Conservation (phyloP, 352 stramenopile genomes). For the Hyphochytrium catenoides region DNA sequence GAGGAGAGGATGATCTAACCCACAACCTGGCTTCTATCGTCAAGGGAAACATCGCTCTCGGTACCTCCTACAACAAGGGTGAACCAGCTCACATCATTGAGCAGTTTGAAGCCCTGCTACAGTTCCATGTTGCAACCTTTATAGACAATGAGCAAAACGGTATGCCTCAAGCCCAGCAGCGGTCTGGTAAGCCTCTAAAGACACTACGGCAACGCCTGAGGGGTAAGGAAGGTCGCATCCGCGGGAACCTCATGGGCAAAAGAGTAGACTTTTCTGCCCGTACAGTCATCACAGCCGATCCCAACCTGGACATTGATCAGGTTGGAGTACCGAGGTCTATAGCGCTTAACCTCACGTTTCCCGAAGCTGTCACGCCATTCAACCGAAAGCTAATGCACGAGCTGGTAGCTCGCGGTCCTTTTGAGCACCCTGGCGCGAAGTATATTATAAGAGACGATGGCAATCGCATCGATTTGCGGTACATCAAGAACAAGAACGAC, state of each 20-base stretch:
- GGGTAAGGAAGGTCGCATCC: conserved; percentile 93
- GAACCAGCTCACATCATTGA: conserved; percentile 87
- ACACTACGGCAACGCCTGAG: conserved; percentile 85
- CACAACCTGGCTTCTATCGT: conserved; percentile 94
- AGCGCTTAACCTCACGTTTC: conserved; percentile 95
- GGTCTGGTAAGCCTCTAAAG: conserved; percentile 90
- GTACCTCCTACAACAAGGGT: conserved; percentile 82
- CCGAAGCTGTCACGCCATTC: conserved; percentile 94
- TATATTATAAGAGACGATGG: conserved; percentile 95
- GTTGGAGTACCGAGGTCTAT: conserved; percentile 93
- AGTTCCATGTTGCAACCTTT: conserved; percentile 69
- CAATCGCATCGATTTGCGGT: conserved; percentile 89
- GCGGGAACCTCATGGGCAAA: conserved; percentile 99
- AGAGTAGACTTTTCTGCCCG: conserved; percentile 96
- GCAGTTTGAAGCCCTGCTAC: conserved; percentile 61
- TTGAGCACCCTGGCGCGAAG: conserved; percentile 88
- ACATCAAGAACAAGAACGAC: conserved; percentile 90
- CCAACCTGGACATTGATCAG: conserved; percentile 96
- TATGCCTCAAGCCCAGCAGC: conserved; percentile 85
- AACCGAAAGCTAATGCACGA: conserved; percentile 88
- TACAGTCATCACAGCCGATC: conserved; percentile 98
- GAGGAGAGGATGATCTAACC: conserved; percentile 94
- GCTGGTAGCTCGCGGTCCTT: conserved; percentile 84
- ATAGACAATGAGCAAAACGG: conserved; percentile 95
- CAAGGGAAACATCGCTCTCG: conserved; percentile 87